Evolutionary conservation across 2,329 filamentous ascomycete genomes (phyloP).

Genomic region (Helotiales sp.): DNA sequence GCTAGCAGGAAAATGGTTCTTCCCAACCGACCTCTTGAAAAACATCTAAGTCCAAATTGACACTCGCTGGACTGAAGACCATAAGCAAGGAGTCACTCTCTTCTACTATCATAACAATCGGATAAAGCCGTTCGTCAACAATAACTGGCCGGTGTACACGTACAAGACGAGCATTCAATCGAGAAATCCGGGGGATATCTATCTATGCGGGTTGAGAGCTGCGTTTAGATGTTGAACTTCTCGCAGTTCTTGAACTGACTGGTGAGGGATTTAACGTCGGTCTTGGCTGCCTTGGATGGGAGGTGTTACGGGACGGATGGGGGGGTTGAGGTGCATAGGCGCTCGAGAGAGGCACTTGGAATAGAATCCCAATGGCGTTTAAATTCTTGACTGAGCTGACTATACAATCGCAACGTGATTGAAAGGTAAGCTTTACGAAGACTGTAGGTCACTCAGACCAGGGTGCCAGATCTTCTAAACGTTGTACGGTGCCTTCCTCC

Average conservation of each 20-base stretch:
- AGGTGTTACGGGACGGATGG: neutral
- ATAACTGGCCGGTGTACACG: neutral
- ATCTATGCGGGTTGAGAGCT: no score
- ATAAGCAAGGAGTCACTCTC: neutral
- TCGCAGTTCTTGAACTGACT: neutral
- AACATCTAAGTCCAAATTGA: no score
- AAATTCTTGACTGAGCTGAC: no score
- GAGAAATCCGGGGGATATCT: neutral
- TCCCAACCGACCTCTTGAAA: no score
- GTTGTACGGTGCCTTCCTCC: no score
- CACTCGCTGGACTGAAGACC: neutral
- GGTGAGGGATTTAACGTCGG: neutral
- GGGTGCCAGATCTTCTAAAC: no score
- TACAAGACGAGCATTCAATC: neutral
- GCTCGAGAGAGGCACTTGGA: no score
- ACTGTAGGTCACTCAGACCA: no score
- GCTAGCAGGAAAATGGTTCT: no score
- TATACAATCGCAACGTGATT: no score
- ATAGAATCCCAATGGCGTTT: no score
- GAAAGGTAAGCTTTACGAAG: no score
- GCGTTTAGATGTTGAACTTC: neutral
- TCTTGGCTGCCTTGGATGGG: neutral
- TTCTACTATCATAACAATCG: neutral
- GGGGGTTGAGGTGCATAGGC: neutral
- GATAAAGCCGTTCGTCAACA: neutral